phyloP scores from a whole-genome alignment of 2,329 filamentous ascomycete species.

The Lasiodiplodia sp. region DNA sequence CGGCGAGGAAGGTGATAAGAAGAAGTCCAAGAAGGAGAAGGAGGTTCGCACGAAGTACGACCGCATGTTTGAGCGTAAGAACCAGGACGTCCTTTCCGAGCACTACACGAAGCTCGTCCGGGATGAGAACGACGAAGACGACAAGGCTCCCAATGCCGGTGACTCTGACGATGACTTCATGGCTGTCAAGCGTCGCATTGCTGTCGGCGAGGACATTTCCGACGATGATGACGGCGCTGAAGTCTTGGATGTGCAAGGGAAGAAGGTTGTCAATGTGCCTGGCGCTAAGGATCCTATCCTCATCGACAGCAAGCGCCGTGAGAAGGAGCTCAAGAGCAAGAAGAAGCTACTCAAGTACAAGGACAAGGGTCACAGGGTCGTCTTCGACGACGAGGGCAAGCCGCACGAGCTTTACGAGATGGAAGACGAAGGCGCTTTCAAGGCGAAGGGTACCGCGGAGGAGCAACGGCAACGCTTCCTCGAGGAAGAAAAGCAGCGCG shows the following conservation, averaged over 20 bases:
- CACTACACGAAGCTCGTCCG: constrained; percentile 90
- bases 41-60: constrained; percentile 92
- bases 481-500: constrained; percentile 74
- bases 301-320: constrained; percentile 92
- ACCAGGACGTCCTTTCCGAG: constrained; percentile 92
- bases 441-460: constrained; percentile 74
- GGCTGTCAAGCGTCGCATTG: constrained; percentile 85
- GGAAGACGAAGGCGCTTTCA: constrained; percentile 83
- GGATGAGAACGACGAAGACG: constrained; percentile 58
- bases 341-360: constrained; percentile 93
- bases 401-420: constrained; percentile 88
- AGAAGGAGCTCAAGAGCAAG: constrained; percentile 94
- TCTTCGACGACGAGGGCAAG: constrained; percentile 92
- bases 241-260: constrained; percentile 49
- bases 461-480: constrained; percentile 80
- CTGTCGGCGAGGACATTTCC: constrained; percentile 61
- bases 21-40: constrained; percentile 67
- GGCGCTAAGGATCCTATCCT: constrained; percentile 74
- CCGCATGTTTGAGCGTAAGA: constrained; percentile 95
- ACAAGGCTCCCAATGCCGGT: constrained; percentile 40
- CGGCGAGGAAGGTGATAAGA: constrained; percentile 54
- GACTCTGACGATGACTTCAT: constrained; percentile 83
- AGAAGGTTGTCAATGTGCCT: constrained; percentile 68
- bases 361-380: constrained; percentile 81
- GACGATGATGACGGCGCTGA: constrained; percentile 51